These are phyloP conservation scores for Candida sp. DNA, from an alignment of 1,139 yeast genomes.

Conservation along the genomic window DNA sequence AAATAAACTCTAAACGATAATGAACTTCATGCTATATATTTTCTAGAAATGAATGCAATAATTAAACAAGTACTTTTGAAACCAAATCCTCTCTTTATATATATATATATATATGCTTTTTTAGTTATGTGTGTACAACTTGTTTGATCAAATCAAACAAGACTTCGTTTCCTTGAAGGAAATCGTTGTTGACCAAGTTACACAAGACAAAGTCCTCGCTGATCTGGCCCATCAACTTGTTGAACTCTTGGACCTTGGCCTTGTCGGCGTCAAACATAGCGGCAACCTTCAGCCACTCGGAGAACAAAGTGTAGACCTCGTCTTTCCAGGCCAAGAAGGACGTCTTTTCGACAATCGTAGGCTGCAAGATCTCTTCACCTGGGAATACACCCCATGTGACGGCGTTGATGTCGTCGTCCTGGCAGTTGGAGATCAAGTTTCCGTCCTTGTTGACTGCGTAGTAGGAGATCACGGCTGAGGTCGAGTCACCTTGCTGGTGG, in stretches of 20 bases:
- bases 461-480: slow-evolving; percentile 61
- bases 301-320: slow-evolving; percentile 83
- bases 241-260: slow-evolving; percentile 27
- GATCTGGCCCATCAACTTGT: slow-evolving; percentile 50
- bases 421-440: slow-evolving; percentile 65
- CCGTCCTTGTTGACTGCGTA: slow-evolving; percentile 77
- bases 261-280: slow-evolving; percentile 41
- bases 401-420: slow-evolving; percentile 84
- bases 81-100: neutral
- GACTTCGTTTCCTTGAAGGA: slow-evolving; percentile 51
- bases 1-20: no score
- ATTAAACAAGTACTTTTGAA: neutral
- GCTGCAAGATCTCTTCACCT: slow-evolving; percentile 88
- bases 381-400: slow-evolving; percentile 99
- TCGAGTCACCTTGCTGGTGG: slow-evolving; percentile 40
- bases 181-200: slow-evolving; percentile 92
- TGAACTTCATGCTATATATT: neutral
- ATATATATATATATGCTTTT: neutral
- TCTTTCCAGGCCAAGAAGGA: slow-evolving; percentile 97
- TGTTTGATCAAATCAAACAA: slow-evolving; percentile 45
- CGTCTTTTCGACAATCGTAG: slow-evolving; percentile 89
- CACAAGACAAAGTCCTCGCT: slow-evolving; percentile 72
- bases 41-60: neutral
- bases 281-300: slow-evolving; percentile 75
- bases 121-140: neutral